Conservation (phyloP, 352 stramenopile genomes). For the Halophytophthora batemanensis region DNA sequence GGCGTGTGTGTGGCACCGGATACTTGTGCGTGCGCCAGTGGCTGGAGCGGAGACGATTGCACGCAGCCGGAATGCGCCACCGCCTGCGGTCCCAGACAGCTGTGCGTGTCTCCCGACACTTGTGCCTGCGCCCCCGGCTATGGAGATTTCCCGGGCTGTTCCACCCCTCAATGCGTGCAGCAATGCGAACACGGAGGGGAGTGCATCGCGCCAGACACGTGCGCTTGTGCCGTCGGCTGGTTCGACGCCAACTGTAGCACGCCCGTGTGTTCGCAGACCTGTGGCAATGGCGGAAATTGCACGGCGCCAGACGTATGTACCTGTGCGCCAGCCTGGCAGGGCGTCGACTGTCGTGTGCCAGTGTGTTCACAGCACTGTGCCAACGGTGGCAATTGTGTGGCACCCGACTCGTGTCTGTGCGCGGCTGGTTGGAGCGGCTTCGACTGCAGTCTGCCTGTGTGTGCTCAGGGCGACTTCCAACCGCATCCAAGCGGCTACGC, state of each 20-base stretch:
- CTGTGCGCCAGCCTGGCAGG: slow-evolving; percentile 87
- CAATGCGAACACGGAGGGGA: slow-evolving; percentile 82
- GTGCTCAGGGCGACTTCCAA: slow-evolving; percentile 92
- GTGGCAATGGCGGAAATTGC: slow-evolving; percentile 95
- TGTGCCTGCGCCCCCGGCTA: slow-evolving; percentile 95
- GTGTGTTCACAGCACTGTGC: slow-evolving; percentile 86
- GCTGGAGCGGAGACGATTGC: slow-evolving; percentile 92
- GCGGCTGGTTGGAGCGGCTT: slow-evolving; percentile 89
- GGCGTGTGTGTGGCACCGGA: slow-evolving; percentile 87
- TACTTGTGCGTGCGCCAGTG: slow-evolving; percentile 76
- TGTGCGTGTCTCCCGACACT: slow-evolving; percentile 91
- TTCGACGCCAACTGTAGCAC: slow-evolving; percentile 97
- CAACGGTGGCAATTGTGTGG: slow-evolving; percentile 91
- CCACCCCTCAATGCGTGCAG: slow-evolving; percentile 86
- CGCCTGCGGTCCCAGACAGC: slow-evolving; percentile 49
- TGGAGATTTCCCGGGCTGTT: slow-evolving; percentile 62
- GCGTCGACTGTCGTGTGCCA: slow-evolving; percentile 90
- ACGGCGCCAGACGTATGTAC: slow-evolving; percentile 89
- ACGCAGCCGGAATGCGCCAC: slow-evolving; percentile 64
- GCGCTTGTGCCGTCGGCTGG: slow-evolving; percentile 88
- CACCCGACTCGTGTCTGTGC: slow-evolving; percentile 94
- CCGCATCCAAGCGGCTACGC: slow-evolving; percentile 65
- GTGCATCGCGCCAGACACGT: slow-evolving; percentile 93
- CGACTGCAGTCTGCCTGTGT: slow-evolving; percentile 92
- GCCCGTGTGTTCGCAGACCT: slow-evolving; percentile 94